phyloP scores from a whole-genome alignment of 805 yeast genomes.

The Candida nonsorbophila region DNA sequence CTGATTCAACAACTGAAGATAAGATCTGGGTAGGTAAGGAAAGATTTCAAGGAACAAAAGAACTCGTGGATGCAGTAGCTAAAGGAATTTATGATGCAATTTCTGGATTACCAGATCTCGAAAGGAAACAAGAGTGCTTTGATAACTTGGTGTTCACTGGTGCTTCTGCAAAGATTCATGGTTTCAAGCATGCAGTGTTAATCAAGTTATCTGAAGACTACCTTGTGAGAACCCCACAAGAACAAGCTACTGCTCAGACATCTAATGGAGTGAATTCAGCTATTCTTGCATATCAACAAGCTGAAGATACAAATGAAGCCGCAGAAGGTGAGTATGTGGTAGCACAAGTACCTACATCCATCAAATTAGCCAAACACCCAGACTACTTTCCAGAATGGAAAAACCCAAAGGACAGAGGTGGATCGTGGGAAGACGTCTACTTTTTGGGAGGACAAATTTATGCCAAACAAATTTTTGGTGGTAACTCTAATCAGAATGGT shows the following conservation, averaged over 20 bases:
- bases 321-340: slow-evolving; percentile 21
- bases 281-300: slow-evolving; percentile 38
- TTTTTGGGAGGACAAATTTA: slow-evolving; percentile 87
- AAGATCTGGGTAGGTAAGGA: slow-evolving; percentile 77
- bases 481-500: slow-evolving; percentile 45
- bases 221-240: slow-evolving; percentile 34
- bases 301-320: slow-evolving; percentile 25
- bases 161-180: slow-evolving; percentile 66
- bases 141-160: slow-evolving; percentile 80
- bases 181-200: slow-evolving; percentile 68
- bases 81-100: slow-evolving; percentile 49
- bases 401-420: slow-evolving; percentile 40
- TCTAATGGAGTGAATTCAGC: slow-evolving; percentile 30
- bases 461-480: slow-evolving; percentile 75
- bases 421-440: slow-evolving; percentile 66
- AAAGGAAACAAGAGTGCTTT: slow-evolving; percentile 76
- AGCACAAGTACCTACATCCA: slow-evolving; percentile 74
- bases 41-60: slow-evolving; percentile 75
- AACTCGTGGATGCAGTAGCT: slow-evolving; percentile 52
- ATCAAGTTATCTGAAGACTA: slow-evolving; percentile 53
- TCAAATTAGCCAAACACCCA: slow-evolving; percentile 66
- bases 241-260: slow-evolving; percentile 18
- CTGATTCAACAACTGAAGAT: slow-evolving; percentile 51
- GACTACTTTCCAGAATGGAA: slow-evolving; percentile 97
- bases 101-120: slow-evolving; percentile 56